These are phyloP conservation scores for Salmacisia buchloeana DNA, from an alignment of 1,284 basidiomycete species.

Conservation along the genomic window DNA sequence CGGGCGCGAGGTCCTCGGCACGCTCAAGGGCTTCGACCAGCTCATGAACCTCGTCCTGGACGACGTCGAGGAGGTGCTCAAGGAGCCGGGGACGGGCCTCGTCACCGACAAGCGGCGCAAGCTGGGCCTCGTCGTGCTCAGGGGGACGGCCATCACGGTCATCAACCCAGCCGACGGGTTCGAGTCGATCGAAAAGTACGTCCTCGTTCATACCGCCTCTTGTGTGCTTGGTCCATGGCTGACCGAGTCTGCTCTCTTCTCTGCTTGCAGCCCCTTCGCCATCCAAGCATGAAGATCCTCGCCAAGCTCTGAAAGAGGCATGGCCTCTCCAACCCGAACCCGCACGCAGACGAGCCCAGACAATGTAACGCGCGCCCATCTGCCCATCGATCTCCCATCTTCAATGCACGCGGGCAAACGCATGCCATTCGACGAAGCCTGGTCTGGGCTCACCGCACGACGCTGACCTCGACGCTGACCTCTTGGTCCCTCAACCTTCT, in stretches of 20 bases:
- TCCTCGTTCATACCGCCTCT: neutral
- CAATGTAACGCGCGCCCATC: neutral
- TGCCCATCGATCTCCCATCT: too few relatives aligned
- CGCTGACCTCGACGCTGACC: too few relatives aligned
- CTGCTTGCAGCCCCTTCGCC: too few relatives aligned
- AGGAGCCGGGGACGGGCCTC: conserved; percentile 35
- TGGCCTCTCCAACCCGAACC: neutral
- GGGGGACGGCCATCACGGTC: conserved; percentile 45
- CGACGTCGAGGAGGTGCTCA: conserved; percentile 70
- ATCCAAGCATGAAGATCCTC: too few relatives aligned
- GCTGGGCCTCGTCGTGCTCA: conserved; percentile 44
- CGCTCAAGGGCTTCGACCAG: conserved; percentile 93
- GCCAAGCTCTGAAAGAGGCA: too few relatives aligned
- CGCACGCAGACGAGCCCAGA: neutral
- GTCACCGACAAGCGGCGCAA: conserved; percentile 32
- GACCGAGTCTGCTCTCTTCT: neutral
- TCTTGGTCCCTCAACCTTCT: too few relatives aligned
- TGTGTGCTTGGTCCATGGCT: neutral
- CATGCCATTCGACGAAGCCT: too few relatives aligned
- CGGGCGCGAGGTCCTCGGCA: conserved; percentile 86
- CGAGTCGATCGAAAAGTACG: conserved; percentile 48
- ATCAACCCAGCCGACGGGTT: conserved; percentile 49
- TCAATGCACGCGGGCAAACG: too few relatives aligned
- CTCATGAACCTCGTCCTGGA: conserved; percentile 91
- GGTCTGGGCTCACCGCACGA: neutral